Base-by-base conservation (phyloP, 177 flowering plant genomes). In the Vitis hybrid region DNA sequence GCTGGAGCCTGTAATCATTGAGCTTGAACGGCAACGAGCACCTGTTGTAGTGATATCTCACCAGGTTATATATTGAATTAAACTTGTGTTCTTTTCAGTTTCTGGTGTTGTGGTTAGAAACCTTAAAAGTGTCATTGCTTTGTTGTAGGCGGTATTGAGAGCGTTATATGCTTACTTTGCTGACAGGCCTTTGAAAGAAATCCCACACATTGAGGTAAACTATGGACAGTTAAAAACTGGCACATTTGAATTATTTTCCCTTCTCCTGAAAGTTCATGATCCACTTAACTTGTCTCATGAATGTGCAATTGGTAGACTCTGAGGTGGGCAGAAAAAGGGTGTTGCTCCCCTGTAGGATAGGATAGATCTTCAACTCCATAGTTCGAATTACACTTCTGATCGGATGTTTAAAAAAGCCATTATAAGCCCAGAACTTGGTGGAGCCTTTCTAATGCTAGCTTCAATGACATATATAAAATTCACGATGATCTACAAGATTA, bases 151-250 rank as follows among this genome's bases (percentile, higher is more conserved):
- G 0, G 98, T 95, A 14, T 74, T 95, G 81, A 88, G 99, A 77
- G 99, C 99, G 65, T 79, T 95, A 58, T 95, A 95, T 86, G 93
- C 99, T 48, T 95, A 95, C 81, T 95, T 95, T 79, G 98, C 99
- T 7, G 99, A 95, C 72, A 86, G 97, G 78, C 99, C 98, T 19
- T 78, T 95, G 78, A 85, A 88, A 69, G 99, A 95, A 83, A 87
- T 95, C 72, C 99, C 99, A 65, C 89, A 95, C 79, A 89, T 95
- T 60, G 98, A 91, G 98, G 98, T 93, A 86, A 83, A 48, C 50
- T 18, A 10, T 55, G 5, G 21, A 69, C 14, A n/a, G 51, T 24
- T 15, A 24, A 51, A 61, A 59, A 24, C 7, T 58, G 11, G 56
- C 15, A n/a, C 35, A 12, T 4, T 64, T 64, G 16, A 6, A 50